Conservation (phyloP, 805 yeast genomes). For the Candida incommunis region DNA sequence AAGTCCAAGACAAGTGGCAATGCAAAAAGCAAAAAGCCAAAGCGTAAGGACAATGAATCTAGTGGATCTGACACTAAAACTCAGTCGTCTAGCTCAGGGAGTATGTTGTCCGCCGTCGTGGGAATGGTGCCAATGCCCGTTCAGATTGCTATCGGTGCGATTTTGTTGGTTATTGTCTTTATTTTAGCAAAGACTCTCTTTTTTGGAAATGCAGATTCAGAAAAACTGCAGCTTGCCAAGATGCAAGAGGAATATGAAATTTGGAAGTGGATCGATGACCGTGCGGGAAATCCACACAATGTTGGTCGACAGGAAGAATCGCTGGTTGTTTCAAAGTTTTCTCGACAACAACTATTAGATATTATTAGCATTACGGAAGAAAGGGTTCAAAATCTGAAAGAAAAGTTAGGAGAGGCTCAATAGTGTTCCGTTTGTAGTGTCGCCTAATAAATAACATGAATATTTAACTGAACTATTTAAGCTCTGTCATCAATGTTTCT, state of each 20-base stretch:
- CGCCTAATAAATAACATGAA: too few relatives aligned
- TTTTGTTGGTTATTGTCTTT: slow-evolving; percentile 7
- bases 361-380: slow-evolving; percentile 13
- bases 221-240: slow-evolving; percentile 14
- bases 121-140: slow-evolving; percentile 6
- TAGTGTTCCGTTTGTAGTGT: too few relatives aligned
- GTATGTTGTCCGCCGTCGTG: slow-evolving; percentile 2
- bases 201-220: slow-evolving; percentile 12
- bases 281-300: slow-evolving; percentile 17
- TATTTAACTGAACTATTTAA: too few relatives aligned
- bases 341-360: slow-evolving; percentile 5
- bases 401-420: background rate
- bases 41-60: slow-evolving; percentile 3
- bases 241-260: slow-evolving; percentile 41
- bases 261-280: slow-evolving; percentile 60
- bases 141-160: slow-evolving; percentile 5
- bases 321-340: background rate
- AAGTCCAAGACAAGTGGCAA: slow-evolving; percentile 4
- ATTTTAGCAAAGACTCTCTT: slow-evolving; percentile 3
- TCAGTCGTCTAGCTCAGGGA: slow-evolving; percentile 4
- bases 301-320: slow-evolving; percentile 6
- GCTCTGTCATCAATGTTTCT: background rate
- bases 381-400: slow-evolving; percentile 10
- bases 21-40: slow-evolving; percentile 8
- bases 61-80: slow-evolving; percentile 7